Evolutionary conservation across 306 rosid species (phyloP), one percentile per base, ranked within the genome.

Genomic region (Dryas alaskensis): DNA sequence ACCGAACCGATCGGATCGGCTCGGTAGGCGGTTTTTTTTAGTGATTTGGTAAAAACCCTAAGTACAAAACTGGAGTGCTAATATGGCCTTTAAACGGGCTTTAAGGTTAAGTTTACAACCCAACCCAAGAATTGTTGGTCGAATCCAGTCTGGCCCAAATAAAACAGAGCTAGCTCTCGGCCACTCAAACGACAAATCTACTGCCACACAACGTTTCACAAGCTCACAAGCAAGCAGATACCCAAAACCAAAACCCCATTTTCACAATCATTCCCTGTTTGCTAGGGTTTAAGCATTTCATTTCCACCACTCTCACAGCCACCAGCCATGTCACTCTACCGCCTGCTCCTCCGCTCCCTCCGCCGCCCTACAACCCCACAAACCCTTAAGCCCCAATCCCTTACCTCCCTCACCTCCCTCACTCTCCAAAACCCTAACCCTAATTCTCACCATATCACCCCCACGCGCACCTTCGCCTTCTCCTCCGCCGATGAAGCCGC

Each of bases 401-500:
- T 63, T 22, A 61, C 73, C 63, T 54, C 73, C 51, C 72, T 77
- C 31, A 8, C 79, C 19, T 55, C 70, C 17, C 61, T 68, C 73
- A 51, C 76, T 47, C 75, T 58, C 27, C 69, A 69, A 27, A 43
- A 16, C 51, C 25, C 63, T 12, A 58, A 31, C 49, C 77, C 57
- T 3, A 8, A 19, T 54, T n/a, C 80, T 19, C 63, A 22, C 58
- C 48, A 31, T 63, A 78, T 14, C 37, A 13, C 8, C 19, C 31
- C 74, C 60, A 8, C 45, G 46, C 97, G 97, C 19, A 72, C 83
- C 77, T 90, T 89, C 43, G 89, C 96, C 7, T 92, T 88, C 74
- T 90, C 98, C 77, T 91, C 96, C 14, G 97, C 97, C 49, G 98
- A 93, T 75, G 98, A 93, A 74, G 98, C 98, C 0, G 96, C 98